Evolutionary conservation across 2,329 filamentous ascomycete species (phyloP), one percentile per base, ranked within the genome.

Genomic region (Lojkania enalia): DNA sequence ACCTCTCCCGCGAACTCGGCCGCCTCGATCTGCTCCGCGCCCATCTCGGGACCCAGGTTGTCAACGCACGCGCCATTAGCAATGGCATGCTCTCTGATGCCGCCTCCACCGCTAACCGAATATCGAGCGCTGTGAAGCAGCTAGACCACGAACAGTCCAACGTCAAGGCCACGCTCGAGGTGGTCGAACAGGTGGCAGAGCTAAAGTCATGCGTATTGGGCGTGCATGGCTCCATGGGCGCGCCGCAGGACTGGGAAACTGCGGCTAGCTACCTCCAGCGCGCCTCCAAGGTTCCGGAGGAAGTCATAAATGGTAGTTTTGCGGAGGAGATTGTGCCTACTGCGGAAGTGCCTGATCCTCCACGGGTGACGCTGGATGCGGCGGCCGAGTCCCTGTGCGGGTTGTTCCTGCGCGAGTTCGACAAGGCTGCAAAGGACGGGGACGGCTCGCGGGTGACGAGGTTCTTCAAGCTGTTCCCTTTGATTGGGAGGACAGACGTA

Each of bases 241-340:
- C 91, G 3, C 90, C 94, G 31, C 94, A 99, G 71, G 94, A 99
- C 74, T 99, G 94, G 94, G 94, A 99, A 71, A 94, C 90, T 2
- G 94, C 94, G 3, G 94, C 94, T 2, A 87, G 82, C 35, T 97
- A 97, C 69, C 80, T 99, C 46, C 83, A 87, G 52, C 83, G 92
- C 33, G 91, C 94, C 5, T 84, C 84, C 48, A 84, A 87, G 55
- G 84, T 99, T 11, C 91, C 92, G 0, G 79, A 84, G 39, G 78
- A 86, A 1, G 92, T 99, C 39, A 79, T 91, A 39, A 81, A 87
- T 55, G 90, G 94, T 19, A 81, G 84, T 13, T 99, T 99, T 66
- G 92, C 94, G 0, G 87, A 91, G 25, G 84, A 90, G 53, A 92
- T 96, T 64, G 94, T 99, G 6, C 94, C 94, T 0, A 97, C 89